Conservation (phyloP, 108 stramenopile species). For the Nitzschia sp. region DNA sequence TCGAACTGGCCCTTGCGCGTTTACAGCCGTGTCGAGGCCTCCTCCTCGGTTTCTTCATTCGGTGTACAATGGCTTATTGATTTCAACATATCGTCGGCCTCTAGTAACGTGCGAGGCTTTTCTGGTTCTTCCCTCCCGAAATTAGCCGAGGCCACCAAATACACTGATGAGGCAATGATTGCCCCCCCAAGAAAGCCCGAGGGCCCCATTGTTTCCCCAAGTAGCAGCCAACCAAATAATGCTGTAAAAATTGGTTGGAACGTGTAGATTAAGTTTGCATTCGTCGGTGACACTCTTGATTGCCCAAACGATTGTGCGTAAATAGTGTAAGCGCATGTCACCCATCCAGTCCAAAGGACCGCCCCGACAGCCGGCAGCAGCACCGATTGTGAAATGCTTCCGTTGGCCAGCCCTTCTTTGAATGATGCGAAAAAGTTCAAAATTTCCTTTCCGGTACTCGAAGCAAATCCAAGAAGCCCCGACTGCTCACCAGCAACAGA, state of each 20-base stretch:
- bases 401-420: constrained; percentile 27
- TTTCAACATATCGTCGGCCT: too few species aligned
- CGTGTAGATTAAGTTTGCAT: constrained; percentile 88
- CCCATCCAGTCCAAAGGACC: constrained; percentile 81
- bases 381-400: constrained; percentile 34
- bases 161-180: constrained; percentile 72
- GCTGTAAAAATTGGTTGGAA: constrained; percentile 86
- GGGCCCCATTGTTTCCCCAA: constrained; percentile 75
- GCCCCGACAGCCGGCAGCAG: constrained; percentile 53
- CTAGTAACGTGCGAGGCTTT: too few species aligned
- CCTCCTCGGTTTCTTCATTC: too few species aligned
- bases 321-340: constrained; percentile 83
- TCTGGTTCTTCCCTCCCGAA: neutral
- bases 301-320: constrained; percentile 89
- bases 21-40: too few species aligned
- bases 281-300: constrained; percentile 61
- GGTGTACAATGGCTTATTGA: too few species aligned
- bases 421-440: constrained; percentile 45
- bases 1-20: too few species aligned
- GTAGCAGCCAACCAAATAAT: constrained; percentile 72
- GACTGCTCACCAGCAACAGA: neutral
- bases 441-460: constrained; percentile 51
- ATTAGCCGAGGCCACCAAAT: constrained; percentile 46
- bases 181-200: constrained; percentile 64
- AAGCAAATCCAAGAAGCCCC: constrained; percentile 27